Conservation (phyloP, 140 eudicot genomes). For the Anethum foeniculum region DNA sequence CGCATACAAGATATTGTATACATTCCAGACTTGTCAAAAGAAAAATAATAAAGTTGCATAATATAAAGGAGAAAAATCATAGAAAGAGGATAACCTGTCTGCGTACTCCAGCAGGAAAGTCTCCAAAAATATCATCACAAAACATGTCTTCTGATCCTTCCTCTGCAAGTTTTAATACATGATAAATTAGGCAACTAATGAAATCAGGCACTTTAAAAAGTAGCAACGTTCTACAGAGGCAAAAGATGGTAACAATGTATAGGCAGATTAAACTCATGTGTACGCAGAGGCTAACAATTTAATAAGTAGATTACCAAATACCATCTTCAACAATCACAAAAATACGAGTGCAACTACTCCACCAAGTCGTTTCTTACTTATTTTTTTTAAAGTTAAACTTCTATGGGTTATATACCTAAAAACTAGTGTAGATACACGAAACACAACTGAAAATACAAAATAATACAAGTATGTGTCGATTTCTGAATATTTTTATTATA, state of each 20-base stretch:
- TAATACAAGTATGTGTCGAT: too few relatives aligned
- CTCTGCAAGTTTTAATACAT: conserved; percentile 30
- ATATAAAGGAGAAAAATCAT: not conserved
- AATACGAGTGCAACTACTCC: too few relatives aligned
- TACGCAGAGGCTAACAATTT: not conserved
- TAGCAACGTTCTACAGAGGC: not conserved
- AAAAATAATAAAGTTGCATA: not conserved
- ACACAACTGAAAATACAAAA: too few relatives aligned
- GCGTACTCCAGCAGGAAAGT: conserved; percentile 78
- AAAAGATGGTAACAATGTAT: too few relatives aligned
- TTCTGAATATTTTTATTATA: not conserved
- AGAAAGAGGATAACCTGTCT: conserved; percentile 42
- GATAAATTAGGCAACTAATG: not conserved
- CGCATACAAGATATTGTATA: too few relatives aligned
- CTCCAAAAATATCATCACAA: conserved; percentile 88
- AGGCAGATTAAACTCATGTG: not conserved
- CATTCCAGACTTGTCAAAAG: not conserved
- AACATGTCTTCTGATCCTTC: conserved; percentile 72
- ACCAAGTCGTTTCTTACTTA: too few relatives aligned
- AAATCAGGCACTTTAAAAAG: not conserved
- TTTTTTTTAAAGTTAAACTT: too few relatives aligned
- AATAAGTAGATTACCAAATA: not conserved
- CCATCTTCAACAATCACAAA: too few relatives aligned
- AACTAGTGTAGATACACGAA: too few relatives aligned
- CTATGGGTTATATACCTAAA: too few relatives aligned